phyloP scores from a whole-genome alignment of 208 protist species.

The Lotmaria passim region DNA sequence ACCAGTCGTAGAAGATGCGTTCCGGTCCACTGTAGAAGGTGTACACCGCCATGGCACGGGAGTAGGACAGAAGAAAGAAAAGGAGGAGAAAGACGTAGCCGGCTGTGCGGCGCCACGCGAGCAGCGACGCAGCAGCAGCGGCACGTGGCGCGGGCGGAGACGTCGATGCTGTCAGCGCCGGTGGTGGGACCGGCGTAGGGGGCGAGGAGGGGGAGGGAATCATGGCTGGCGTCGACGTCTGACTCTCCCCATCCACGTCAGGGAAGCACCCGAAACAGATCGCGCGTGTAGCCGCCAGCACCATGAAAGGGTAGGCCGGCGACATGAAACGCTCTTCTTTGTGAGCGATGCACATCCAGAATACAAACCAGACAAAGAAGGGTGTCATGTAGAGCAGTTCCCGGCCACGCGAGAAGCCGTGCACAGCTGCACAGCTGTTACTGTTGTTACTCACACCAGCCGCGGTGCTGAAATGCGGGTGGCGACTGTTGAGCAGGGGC shows the following conservation, averaged over 20 bases:
- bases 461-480: not conserved
- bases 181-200: not conserved
- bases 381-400: constrained; percentile 71
- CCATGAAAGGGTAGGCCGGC: constrained; percentile 92
- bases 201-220: not conserved
- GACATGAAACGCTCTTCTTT: constrained; percentile 97
- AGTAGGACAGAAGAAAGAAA: constrained; percentile 64
- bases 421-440: not conserved
- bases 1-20: constrained; percentile 61
- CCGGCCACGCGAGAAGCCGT: constrained; percentile 34
- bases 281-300: constrained; percentile 71
- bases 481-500: not conserved
- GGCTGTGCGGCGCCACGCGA: constrained; percentile 6
- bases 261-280: constrained; percentile 43
- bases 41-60: constrained; percentile 64
- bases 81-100: constrained; percentile 47
- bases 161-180: not conserved
- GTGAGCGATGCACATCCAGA: constrained; percentile 91
- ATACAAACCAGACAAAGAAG: constrained; percentile 89
- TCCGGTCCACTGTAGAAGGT: constrained; percentile 82
- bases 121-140: not conserved
- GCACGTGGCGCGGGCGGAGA: not conserved
- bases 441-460: not conserved
- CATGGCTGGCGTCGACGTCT: not conserved
- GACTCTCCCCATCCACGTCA: not conserved